phyloP scores from a whole-genome alignment of 169 alveolate genomes.

The Eimeria tenella region DNA sequence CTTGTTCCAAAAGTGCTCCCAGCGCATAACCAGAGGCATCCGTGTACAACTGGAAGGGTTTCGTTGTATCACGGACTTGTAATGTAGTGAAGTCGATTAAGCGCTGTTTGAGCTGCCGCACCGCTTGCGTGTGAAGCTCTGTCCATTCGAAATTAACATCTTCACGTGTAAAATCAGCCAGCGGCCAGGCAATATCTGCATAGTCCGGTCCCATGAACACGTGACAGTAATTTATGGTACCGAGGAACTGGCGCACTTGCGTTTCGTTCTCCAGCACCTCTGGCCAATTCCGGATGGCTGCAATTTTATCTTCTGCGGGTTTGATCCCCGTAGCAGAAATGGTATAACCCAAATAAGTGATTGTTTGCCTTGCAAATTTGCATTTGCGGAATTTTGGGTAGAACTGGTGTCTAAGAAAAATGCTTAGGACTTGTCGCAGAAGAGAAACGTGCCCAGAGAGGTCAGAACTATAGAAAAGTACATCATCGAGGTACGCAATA shows the following conservation, averaged over 20 bases:
- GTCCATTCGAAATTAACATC: neutral
- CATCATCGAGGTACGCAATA: neutral
- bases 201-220: neutral
- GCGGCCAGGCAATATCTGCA: neutral
- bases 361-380: no score
- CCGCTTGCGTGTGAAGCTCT: conserved; percentile 1
- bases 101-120: neutral
- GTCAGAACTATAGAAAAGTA: neutral
- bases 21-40: neutral
- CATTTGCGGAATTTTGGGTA: no score
- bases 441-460: no score
- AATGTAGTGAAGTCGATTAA: neutral
- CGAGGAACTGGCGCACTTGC: neutral
- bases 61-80: neutral
- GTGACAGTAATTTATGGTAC: neutral
- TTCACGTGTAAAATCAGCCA: neutral
- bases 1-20: neutral
- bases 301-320: no score
- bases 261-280: no score
- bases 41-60: neutral
- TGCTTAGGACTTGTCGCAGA: no score
- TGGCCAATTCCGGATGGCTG: no score
- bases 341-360: no score
- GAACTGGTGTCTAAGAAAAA: no score
- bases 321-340: no score